A percentile compares a stretch with the other conserved stretches of the same genome.
These are phyloP conservation scores for Pythium folliculosum DNA, from an alignment of 352 stramenopile genomes.

Conservation along the genomic window DNA sequence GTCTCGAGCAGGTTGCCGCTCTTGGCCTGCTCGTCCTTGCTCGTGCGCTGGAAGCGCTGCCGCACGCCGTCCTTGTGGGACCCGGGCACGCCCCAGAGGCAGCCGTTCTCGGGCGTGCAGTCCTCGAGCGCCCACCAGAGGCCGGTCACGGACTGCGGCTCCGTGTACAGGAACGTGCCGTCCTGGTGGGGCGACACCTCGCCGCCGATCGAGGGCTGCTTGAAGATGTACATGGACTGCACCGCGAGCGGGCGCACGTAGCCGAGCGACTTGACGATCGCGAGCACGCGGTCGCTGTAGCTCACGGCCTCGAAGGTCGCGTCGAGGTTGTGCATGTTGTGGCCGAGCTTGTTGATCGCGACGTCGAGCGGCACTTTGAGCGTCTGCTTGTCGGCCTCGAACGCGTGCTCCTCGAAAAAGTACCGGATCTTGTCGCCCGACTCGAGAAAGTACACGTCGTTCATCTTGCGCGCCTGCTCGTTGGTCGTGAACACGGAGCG, in stretches of 20 bases:
- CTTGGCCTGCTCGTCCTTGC: slow-evolving; percentile 38
- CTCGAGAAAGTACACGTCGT: slow-evolving; percentile 94
- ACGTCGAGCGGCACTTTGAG: slow-evolving; percentile 59
- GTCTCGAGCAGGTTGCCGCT: slow-evolving; percentile 61
- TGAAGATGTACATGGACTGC: slow-evolving; percentile 98
- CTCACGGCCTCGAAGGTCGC: slow-evolving; percentile 86
- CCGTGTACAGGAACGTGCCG: slow-evolving; percentile 95
- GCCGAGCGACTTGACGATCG: slow-evolving; percentile 80
- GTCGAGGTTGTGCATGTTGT: slow-evolving; percentile 94
- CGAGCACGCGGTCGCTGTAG: slow-evolving; percentile 70
- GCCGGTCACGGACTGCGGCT: slow-evolving; percentile 94
- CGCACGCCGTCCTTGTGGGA: slow-evolving; percentile 90
- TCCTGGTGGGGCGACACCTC: slow-evolving; percentile 96
- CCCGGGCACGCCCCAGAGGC: slow-evolving; percentile 91
- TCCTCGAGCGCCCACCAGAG: slow-evolving; percentile 96
- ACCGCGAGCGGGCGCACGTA: slow-evolving; percentile 90
- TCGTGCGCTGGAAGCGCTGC: slow-evolving; percentile 81
- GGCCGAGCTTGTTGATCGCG: slow-evolving; percentile 95
- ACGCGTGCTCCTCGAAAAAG: slow-evolving; percentile 93
- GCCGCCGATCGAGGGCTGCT: slow-evolving; percentile 92
- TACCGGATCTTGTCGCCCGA: slow-evolving; percentile 91
- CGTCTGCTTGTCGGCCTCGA: slow-evolving; percentile 66
- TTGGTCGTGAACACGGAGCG: slow-evolving; percentile 86
- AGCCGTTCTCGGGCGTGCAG: slow-evolving; percentile 94
- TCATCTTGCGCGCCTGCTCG: slow-evolving; percentile 79